Evolutionary conservation across 148 eudicot genomes (phyloP), one percentile per base, ranked within the genome.

Genomic region (Camellia lanceoleosa): DNA sequence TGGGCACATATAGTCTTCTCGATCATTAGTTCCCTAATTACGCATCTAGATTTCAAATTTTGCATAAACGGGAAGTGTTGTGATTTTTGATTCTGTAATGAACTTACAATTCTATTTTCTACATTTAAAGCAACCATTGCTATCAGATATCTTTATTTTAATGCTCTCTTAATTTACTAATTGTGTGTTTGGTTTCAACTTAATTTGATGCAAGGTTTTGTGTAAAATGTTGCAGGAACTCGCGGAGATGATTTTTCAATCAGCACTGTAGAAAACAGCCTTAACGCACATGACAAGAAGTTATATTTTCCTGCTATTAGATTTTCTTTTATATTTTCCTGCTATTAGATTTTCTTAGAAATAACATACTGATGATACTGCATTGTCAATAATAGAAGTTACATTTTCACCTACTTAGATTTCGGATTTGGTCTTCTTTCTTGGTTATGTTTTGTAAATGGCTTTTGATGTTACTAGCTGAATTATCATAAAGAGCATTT

Each of bases 191-290:
- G 49, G 12, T 43, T n/a, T 60, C 10, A 30, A 1, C 23, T 0
- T 10, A 51, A 55, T 11, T 68, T 78, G 73, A 77, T 49, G 7
- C 18, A 8, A 65, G 23, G 14, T 46, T 78, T 51, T 42, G 41
- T 63, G 62, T 71, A 47, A 55, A 68, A 72, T 51, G 18, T 79
- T 85, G 89, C 96, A 94, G 97, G 98, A 95, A 87, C 89, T 93
- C 42, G 93, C 94, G 1, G 98, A 95, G 90, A 95, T 95, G 98
- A 93, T 95, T 49, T 89, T 95, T 86, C 91, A 89, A 38, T 90
- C 98, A 15, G 90, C 88, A 2, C 64, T 95, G 75, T 93, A 86
- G 80, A 80, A 11, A 16, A 59, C 18, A 5, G 30, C 38, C 19
- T 20, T 55, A 11, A 30, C 18, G 59, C 49, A 14, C 14, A 68